phyloP scores from a whole-genome alignment of 495 filamentous ascomycete genomes.

The Penicillium antarcticum region DNA sequence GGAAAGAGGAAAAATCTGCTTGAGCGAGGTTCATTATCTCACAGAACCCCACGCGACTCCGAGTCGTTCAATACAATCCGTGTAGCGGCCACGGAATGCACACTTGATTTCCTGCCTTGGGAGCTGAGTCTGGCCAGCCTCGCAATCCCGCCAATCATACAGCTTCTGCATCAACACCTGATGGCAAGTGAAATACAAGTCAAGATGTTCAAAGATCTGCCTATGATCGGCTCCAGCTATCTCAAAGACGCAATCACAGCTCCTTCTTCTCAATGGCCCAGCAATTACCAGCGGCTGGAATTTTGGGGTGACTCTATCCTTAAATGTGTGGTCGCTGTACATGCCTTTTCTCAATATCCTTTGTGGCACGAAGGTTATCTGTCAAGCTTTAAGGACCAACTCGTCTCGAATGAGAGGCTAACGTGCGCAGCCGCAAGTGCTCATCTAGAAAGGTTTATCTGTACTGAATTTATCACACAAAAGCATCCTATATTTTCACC shows the following conservation, averaged over 20 bases:
- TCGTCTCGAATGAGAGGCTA: conserved; percentile 66
- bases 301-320: conserved; percentile 75
- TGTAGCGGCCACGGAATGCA: conserved; percentile 1
- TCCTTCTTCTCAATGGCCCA: conserved; percentile 3
- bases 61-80: neutral
- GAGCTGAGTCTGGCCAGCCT: conserved; percentile 12
- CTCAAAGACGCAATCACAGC: neutral
- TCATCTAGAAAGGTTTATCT: conserved; percentile 65
- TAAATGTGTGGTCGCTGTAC: conserved; percentile 61
- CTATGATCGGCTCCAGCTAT: neutral
- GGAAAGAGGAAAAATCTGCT: conserved; percentile 1
- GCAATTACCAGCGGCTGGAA: conserved; percentile 48
- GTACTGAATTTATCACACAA: conserved; percentile 40
- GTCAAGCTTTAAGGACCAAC: conserved; percentile 56
- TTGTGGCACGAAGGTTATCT: conserved; percentile 71
- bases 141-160: neutral
- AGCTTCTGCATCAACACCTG: conserved; percentile 1
- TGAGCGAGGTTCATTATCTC: neutral
- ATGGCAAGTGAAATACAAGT: neutral
- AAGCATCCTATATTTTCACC: neutral
- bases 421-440: conserved; percentile 53
- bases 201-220: neutral
- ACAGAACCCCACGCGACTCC: neutral
- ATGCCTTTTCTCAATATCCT: conserved; percentile 56
- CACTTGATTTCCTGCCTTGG: conserved; percentile 2